These are phyloP conservation scores for Seiridium unicorne DNA, from an alignment of 2,329 filamentous ascomycete species.

Conservation along the genomic window DNA sequence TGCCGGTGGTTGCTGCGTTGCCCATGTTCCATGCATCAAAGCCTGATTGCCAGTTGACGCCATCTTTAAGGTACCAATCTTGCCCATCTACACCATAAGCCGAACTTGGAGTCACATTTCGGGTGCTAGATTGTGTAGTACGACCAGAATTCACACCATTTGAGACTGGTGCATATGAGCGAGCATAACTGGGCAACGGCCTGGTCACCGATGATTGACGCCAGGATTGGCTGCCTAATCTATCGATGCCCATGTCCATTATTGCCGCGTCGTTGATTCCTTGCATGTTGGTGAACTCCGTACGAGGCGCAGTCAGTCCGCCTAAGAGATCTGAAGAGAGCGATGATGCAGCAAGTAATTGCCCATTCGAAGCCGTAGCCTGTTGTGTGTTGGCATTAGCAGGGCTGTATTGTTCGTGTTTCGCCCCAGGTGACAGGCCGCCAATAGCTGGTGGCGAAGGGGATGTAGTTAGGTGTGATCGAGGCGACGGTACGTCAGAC, in stretches of 20 bases:
- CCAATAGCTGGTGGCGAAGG: conserved; percentile 19
- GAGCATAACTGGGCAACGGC: conserved; percentile 25
- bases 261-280: conserved; percentile 16
- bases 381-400: conserved; percentile 30
- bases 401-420: conserved; percentile 32
- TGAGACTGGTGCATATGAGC: conserved; percentile 21
- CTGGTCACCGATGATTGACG: conserved; percentile 21
- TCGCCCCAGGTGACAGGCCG: conserved; percentile 6
- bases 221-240: conserved; percentile 20
- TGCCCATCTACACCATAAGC: conserved; percentile 46
- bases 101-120: conserved; percentile 27
- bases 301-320: conserved; percentile 18
- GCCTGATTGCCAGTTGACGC: conserved; percentile 57
- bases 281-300: conserved; percentile 19
- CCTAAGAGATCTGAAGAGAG: conserved; percentile 27
- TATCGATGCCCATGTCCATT: conserved; percentile 18
- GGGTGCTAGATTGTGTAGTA: conserved; percentile 18
- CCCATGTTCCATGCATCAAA: conserved; percentile 51
- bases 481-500: conserved; percentile 58
- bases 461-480: conserved; percentile 22
- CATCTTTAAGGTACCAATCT: conserved; percentile 58
- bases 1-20: conserved; percentile 5
- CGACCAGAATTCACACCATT: conserved; percentile 15
- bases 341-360: conserved; percentile 20
- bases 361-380: conserved; percentile 21